Percentiles rank a stretch among this genome's conserved stretches.
phyloP scores from a whole-genome alignment of 176 grass and related monocot species.

The Eragrostis curvula region DNA sequence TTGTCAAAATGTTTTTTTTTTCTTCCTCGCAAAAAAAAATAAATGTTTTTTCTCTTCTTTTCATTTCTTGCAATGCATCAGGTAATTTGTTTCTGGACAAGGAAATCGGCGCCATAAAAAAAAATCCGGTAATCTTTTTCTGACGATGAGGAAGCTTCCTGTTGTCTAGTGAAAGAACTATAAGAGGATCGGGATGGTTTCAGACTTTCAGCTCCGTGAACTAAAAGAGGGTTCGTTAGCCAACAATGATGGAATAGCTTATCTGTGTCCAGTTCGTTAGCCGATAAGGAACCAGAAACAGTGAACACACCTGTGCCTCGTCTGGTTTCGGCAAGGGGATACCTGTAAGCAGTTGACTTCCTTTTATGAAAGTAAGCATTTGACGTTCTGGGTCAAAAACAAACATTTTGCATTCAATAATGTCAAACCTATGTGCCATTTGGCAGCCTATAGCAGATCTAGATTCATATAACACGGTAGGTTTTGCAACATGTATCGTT shows the following conservation, averaged over 20 bases:
- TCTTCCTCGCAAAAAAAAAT: too few relatives aligned
- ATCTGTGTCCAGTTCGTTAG: neutral
- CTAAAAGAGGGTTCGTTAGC: too few relatives aligned
- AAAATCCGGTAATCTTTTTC: too few relatives aligned
- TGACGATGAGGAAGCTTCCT: too few relatives aligned
- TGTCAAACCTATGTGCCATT: neutral
- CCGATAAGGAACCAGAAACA: neutral
- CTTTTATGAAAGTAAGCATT: neutral
- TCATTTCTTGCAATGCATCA: too few relatives aligned
- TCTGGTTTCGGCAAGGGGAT: neutral
- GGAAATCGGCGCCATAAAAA: too few relatives aligned
- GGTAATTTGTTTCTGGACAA: too few relatives aligned
- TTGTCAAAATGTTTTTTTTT: too few relatives aligned
- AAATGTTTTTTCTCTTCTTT: too few relatives aligned
- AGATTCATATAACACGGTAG: neutral
- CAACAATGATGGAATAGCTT: neutral
- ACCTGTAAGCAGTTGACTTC: neutral
- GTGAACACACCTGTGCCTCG: neutral
- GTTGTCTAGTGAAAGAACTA: too few relatives aligned
- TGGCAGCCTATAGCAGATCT: neutral
- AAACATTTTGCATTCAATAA: neutral
- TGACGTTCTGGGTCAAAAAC: neutral
- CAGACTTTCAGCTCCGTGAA: too few relatives aligned
- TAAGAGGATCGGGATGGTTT: too few relatives aligned
- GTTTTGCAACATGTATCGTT: neutral